Conservation (phyloP, 2,329 filamentous ascomycete species). For the Ophiostoma ips region DNA sequence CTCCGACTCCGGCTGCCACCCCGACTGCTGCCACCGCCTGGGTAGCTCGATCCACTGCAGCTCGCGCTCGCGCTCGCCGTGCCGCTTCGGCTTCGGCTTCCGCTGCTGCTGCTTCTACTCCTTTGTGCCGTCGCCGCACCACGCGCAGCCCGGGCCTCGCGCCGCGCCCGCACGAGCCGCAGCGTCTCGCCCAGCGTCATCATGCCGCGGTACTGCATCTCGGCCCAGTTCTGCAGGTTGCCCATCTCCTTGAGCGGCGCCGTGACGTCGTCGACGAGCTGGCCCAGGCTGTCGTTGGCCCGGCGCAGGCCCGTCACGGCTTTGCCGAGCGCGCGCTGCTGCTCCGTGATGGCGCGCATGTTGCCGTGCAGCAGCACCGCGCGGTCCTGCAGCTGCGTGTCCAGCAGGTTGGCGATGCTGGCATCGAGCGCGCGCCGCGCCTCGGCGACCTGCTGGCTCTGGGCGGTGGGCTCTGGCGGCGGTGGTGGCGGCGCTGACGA, state of each 20-base stretch:
- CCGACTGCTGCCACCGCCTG: not conserved
- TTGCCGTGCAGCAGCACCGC: conserved; percentile 58
- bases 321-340: conserved; percentile 50
- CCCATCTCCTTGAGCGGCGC: conserved; percentile 62
- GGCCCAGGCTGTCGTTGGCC: conserved; percentile 52
- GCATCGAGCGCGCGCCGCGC: conserved; percentile 46
- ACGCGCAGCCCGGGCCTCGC: not conserved
- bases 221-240: conserved; percentile 77
- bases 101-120: not conserved
- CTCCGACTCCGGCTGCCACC: conserved; percentile 17
- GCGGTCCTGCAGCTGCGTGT: conserved; percentile 52
- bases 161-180: conserved; percentile 31
- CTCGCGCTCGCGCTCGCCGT: conserved; percentile 7
- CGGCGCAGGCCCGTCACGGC: conserved; percentile 45
- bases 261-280: conserved; percentile 47
- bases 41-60: not conserved
- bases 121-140: not conserved
- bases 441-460: conserved; percentile 37
- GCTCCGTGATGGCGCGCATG: conserved; percentile 46
- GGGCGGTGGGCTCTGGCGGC: conserved; percentile 18
- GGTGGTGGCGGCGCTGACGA: not conserved
- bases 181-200: conserved; percentile 51
- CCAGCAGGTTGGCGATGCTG: conserved; percentile 54
- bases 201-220: conserved; percentile 60
- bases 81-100: conserved; percentile 4